A percentile compares a stretch with the other conserved stretches of the same genome.
Conservation (phyloP, 495 filamentous ascomycete genomes). For the Xanthoparmelia taractica region DNA sequence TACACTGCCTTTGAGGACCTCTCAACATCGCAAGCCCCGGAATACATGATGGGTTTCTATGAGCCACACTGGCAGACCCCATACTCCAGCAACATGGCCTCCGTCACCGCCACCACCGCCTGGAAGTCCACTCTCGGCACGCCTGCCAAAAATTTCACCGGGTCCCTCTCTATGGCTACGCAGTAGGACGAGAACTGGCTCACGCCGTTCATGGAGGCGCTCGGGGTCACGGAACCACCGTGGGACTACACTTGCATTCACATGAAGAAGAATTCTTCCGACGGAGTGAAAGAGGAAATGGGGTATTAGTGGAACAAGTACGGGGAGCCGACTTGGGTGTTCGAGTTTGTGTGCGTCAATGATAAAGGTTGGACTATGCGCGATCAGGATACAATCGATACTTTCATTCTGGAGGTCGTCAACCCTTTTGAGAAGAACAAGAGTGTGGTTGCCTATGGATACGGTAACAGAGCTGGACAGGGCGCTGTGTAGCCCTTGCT, state of each 20-base stretch:
- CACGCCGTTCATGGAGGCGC: conserved; percentile 21
- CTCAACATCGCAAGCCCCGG: conserved; percentile 10
- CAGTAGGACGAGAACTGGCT: conserved; percentile 27
- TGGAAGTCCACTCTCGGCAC: conserved; percentile 26
- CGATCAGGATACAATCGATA: conserved; percentile 16
- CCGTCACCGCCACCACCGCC: conserved; percentile 20
- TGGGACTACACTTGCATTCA: conserved; percentile 30
- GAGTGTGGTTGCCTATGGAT: conserved; percentile 27
- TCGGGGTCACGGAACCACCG: background rate
- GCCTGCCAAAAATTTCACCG: conserved; percentile 21
- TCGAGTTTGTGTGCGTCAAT: conserved; percentile 29
- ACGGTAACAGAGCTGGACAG: conserved; percentile 25
- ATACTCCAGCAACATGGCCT: conserved; percentile 22
- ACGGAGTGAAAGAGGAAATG: conserved; percentile 24
- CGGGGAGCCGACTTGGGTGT: conserved; percentile 27
- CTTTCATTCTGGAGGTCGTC: conserved; percentile 26
- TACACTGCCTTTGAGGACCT: conserved; percentile 22
- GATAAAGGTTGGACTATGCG: conserved; percentile 24
- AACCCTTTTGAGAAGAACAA: conserved; percentile 22
- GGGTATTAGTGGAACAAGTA: conserved; percentile 28
- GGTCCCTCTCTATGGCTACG: conserved; percentile 27
- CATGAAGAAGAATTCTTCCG: conserved; percentile 25
- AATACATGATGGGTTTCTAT: conserved; percentile 30
- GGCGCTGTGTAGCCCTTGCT: conserved; percentile 26
- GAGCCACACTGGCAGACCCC: conserved; percentile 29